Evolutionary conservation across 2,329 filamentous ascomycete genomes (phyloP), one percentile per base, ranked within the genome.

Genomic region (Westerdykella ornata): DNA sequence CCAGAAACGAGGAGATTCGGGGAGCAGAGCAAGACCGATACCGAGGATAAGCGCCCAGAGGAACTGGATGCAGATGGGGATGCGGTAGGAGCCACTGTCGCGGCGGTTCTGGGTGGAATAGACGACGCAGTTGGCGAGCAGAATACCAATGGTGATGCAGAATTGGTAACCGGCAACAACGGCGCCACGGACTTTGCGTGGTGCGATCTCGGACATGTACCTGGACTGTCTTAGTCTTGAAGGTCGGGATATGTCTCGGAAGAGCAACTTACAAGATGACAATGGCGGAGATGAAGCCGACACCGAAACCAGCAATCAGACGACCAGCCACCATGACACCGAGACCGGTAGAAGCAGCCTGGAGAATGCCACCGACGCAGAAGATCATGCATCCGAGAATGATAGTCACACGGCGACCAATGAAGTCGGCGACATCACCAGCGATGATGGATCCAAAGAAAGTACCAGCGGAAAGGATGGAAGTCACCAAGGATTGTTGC

Each of bases 1-100:
- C 62, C 78, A 90, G 75, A 82, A 94, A 64, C 88, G 84, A 39
- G 88, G 88, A 0, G 87, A 92, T 65, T 94, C 88, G 47, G 88
- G 88, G 11, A 94, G 82, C 57, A 87, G 67, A 49, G 86, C 64
- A 35, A 94, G 78, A 63, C 88, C 88, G 35, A 59, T 59, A 31
- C 68, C 85, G 18, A 94, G 81, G 51, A 94, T 84, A 37, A 89
- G 37, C 39, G 84, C 86, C 85, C 86, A 94, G 43, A 80, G 68
- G 68, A 92, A 85, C 70, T 94, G 88, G 39, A 94, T 72, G 38
- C 69, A 81, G 52, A 94, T 88, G 39, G 86, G 85, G 48, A 94
- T 88, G 54, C 88, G 84, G 53, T 65, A 92, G 5, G 81, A 80
- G 50, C 78, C 78, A 26, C 78, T 81, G 66, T 85, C 79, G 9